phyloP scores from a whole-genome alignment of 805 yeast species.

The baker's yeast (Saccharomyces cerevisiae) region DNA sequence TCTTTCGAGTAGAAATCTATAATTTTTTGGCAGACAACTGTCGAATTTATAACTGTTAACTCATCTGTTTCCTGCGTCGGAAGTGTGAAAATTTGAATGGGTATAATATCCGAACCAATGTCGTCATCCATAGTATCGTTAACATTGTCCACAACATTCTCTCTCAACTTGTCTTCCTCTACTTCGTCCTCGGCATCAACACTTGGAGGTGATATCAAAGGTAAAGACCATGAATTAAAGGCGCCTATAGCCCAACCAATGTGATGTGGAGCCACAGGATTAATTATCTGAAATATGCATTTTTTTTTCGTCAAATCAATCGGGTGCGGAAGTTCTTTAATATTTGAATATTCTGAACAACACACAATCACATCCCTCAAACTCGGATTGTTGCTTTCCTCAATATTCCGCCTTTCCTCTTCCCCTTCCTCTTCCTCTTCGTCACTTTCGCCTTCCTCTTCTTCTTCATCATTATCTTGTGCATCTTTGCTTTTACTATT shows the following conservation, averaged over 20 bases:
- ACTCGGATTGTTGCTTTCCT: constrained; percentile 12
- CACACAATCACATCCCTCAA: constrained; percentile 51
- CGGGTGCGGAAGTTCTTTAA: constrained; percentile 67
- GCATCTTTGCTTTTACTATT: constrained; percentile 22
- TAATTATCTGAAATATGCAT: constrained; percentile 62
- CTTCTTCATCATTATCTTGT: constrained; percentile 27
- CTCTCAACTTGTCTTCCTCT: constrained; percentile 34
- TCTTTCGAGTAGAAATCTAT: constrained; percentile 78
- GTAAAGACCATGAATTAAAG: constrained; percentile 47
- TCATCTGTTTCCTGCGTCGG: constrained; percentile 42
- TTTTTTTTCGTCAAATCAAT: constrained; percentile 66
- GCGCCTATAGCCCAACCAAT: constrained; percentile 93
- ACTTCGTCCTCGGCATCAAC: constrained; percentile 22
- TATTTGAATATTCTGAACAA: constrained; percentile 60
- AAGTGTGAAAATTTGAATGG: constrained; percentile 54
- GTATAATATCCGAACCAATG: constrained; percentile 38
- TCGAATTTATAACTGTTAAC: constrained; percentile 56
- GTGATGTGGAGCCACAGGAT: constrained; percentile 89
- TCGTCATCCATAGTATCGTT: constrained; percentile 19
- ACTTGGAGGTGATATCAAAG: constrained; percentile 13
- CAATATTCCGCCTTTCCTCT: constrained; percentile 6
- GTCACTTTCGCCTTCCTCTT: constrained; percentile 27
- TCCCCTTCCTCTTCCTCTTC: constrained; percentile 27
- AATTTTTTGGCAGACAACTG: constrained; percentile 68
- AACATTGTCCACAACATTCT: constrained; percentile 21